Evolutionary conservation across 768 basidiomycete species (phyloP).

Genomic region (Saitozyma sp.): DNA sequence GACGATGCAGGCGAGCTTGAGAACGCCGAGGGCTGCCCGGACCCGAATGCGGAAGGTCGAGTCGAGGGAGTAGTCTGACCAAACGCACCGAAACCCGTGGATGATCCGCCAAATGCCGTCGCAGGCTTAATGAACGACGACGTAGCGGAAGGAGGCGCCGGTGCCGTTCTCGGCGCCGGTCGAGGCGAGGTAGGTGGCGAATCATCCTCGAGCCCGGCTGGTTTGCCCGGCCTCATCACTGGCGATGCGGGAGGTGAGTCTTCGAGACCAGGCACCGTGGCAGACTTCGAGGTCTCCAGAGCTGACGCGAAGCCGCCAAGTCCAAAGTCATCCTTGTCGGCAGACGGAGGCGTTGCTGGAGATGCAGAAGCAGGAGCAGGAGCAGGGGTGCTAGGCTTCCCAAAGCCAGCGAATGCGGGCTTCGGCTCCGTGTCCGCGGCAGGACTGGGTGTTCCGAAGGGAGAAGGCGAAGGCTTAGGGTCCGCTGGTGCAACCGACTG

Average conservation of each 20-base stretch:
- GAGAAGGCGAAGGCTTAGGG: background rate
- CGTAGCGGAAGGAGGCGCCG: slow-evolving; percentile 13
- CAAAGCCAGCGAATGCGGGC: slow-evolving; percentile 32
- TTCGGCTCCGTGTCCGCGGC: slow-evolving; percentile 8
- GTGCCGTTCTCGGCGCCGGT: slow-evolving; percentile 17
- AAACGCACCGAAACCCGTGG: slow-evolving; percentile 29
- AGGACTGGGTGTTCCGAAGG: slow-evolving; percentile 9
- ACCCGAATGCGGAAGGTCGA: slow-evolving; percentile 4
- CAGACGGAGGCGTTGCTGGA: slow-evolving; percentile 1
- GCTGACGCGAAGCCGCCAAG: slow-evolving; percentile 42
- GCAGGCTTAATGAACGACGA: slow-evolving; percentile 43
- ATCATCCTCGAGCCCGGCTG: slow-evolving; percentile 31
- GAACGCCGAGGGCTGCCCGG: slow-evolving; percentile 3
- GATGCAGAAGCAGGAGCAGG: slow-evolving; percentile 11
- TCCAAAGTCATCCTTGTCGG: slow-evolving; percentile 28
- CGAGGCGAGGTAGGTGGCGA: slow-evolving; percentile 37
- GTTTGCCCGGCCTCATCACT: slow-evolving; percentile 4
- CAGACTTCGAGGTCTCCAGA: slow-evolving; percentile 20
- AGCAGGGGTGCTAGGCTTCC: slow-evolving; percentile 12
- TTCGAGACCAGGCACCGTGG: slow-evolving; percentile 31
- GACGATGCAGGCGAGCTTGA: slow-evolving; percentile 4
- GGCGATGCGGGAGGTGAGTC: slow-evolving; percentile 42
- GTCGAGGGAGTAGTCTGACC: slow-evolving; percentile 17
- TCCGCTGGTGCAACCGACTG: slow-evolving; percentile 33
- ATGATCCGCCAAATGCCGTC: slow-evolving; percentile 30